These are phyloP conservation scores for Cymbopogon citratus DNA, from an alignment of 176 grass and related monocot genomes.

Conservation along the genomic window DNA sequence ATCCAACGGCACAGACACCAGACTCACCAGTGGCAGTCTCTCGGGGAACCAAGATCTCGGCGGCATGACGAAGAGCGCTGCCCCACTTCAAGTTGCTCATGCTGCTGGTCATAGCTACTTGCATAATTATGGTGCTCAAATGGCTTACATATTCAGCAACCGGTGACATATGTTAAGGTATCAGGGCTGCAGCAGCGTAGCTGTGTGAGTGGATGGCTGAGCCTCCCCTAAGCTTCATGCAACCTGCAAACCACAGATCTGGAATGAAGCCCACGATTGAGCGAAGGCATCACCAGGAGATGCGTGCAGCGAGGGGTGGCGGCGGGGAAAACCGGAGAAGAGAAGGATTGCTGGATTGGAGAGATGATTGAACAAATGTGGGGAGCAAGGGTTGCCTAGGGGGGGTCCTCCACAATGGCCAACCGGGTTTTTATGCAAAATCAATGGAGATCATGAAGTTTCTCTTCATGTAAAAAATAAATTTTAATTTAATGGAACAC, in stretches of 20 bases:
- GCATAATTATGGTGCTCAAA: too few species aligned
- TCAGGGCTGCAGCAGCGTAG: too few species aligned
- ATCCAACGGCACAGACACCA: neutral
- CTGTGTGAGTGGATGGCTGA: neutral
- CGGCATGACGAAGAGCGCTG: neutral
- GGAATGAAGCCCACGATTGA: neutral
- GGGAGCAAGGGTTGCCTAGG: neutral
- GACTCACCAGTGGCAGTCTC: neutral
- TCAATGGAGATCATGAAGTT: neutral
- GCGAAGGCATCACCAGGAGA: neutral
- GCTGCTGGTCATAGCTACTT: too few species aligned
- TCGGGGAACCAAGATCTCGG: neutral
- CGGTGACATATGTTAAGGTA: too few species aligned
- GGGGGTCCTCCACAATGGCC: neutral
- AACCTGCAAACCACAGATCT: neutral
- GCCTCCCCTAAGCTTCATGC: neutral
- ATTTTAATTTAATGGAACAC: neutral
- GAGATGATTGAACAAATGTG: neutral
- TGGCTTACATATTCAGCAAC: too few species aligned
- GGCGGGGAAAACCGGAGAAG: neutral
- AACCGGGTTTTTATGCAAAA: neutral
- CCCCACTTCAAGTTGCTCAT: neutral
- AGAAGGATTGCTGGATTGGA: neutral
- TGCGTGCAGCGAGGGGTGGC: neutral
- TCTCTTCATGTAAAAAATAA: neutral